Base-by-base conservation (phyloP, 2,329 filamentous ascomycete genomes). In the Bipolaris gigantea region DNA sequence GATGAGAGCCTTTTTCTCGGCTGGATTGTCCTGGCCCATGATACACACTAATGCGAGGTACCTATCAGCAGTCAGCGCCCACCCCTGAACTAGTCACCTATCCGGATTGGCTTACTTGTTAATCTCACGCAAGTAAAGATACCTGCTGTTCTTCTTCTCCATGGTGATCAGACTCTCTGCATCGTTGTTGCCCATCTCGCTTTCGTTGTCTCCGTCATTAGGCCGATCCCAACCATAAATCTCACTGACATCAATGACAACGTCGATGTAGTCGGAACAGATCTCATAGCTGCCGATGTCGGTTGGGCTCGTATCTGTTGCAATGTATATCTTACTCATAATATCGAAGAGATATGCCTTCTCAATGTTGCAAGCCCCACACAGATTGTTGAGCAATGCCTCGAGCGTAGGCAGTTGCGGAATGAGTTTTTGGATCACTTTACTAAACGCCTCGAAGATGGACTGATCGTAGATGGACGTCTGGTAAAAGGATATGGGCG, bases 321-420 rank as follows among this genome's bases (percentile, higher is more conserved):
- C 94, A 64, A 99, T 96, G 78, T 99, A 99, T 59, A 99, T 96
- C 79, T 99, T 99, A 77, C 90, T 96, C 64, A 96, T 84, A 8
- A 97, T 92, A 71, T 99, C 95, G 72, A 99, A 99, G 6, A 99
- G 85, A 73, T 99, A 99, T 3, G 92, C 93, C 77, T 99, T 99
- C 73, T 97, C 92, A 72, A 99, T 97, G 43, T 90, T 89, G 71
- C 92, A 97, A 13, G 91, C 94, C 57, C 89, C 90, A 77, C 91
- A 95, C 38, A 99, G 84, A 62, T 93, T 94, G 68, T 95, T 97
- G 67, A 99, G 88, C 75, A 99, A 85, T 46, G 92, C 89, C 76
- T 99, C 94, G 51, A 99, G 85, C 23, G 92, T 95, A 5, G 92
- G 90, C 7, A 99, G 84, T 58, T 96, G 90, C 0, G 94, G 93